Percentiles rank a stretch among this genome's conserved stretches.
These are phyloP conservation scores for Vigna reflexopilosa DNA, from an alignment of 306 rosid genomes.

Conservation along the genomic window DNA sequence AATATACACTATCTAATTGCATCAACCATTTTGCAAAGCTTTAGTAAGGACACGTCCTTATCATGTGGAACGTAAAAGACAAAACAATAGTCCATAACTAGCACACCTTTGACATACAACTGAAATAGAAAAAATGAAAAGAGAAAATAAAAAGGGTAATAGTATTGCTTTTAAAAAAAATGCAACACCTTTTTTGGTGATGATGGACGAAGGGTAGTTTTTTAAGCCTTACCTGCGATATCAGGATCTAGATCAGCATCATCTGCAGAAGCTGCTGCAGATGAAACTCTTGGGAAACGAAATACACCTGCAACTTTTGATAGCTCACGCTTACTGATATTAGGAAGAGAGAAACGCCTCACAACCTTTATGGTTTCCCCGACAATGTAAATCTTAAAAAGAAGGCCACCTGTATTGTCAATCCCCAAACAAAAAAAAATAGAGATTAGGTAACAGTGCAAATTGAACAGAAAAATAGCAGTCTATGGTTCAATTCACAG, in stretches of 20 bases:
- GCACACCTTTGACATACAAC: not conserved
- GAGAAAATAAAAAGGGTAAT: not conserved
- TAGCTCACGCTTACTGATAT: constrained; percentile 54
- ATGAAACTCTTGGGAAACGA: constrained; percentile 63
- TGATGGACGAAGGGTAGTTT: not conserved
- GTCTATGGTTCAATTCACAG: constrained; percentile 40
- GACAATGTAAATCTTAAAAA: constrained; percentile 58
- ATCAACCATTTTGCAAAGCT: constrained; percentile 9
- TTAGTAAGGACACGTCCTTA: not conserved
- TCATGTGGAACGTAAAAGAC: not conserved
- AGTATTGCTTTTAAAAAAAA: not conserved
- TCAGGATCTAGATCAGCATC: constrained; percentile 60
- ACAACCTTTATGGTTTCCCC: constrained; percentile 60
- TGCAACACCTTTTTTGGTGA: not conserved
- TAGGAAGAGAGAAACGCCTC: constrained; percentile 65
- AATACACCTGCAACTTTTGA: constrained; percentile 56
- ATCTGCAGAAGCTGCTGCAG: constrained; percentile 63
- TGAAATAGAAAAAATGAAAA: too few species aligned
- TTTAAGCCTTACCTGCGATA: constrained; percentile 56
- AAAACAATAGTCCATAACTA: constrained; percentile 11
- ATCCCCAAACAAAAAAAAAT: not conserved
- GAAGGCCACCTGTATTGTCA: constrained; percentile 55
- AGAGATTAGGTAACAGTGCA: not conserved
- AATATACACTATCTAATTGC: not conserved
- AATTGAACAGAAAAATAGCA: not conserved